Evolutionary conservation across 345 rosid genomes (phyloP).

Genomic region (Populus deltoides): DNA sequence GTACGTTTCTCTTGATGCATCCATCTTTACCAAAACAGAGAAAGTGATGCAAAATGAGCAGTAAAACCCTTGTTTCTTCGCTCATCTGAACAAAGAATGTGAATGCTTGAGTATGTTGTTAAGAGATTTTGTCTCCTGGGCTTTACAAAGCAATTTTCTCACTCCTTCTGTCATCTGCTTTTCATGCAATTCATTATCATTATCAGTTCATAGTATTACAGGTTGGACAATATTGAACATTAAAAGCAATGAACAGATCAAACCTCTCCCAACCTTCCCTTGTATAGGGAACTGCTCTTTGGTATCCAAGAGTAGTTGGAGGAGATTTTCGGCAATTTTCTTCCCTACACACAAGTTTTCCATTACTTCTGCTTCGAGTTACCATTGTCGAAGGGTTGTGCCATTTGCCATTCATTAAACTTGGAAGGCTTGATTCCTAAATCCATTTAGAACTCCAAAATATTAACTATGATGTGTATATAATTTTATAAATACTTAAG

Average conservation of each 20-base stretch:
- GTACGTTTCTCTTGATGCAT: neutral
- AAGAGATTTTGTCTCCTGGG: constrained; percentile 50
- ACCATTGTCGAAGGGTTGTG: constrained; percentile 41
- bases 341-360: constrained; percentile 24
- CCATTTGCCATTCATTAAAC: constrained; percentile 48
- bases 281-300: constrained; percentile 62
- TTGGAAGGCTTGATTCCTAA: constrained; percentile 82
- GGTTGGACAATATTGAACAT: neutral
- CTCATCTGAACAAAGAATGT: constrained; percentile 55
- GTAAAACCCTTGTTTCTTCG: neutral
- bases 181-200: neutral
- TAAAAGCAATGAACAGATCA: neutral
- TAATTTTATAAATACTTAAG: neutral
- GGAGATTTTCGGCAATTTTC: constrained; percentile 43
- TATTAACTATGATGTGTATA: neutral
- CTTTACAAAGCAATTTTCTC: constrained; percentile 49
- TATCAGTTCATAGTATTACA: neutral
- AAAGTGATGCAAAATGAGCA: neutral
- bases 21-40: neutral
- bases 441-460: neutral
- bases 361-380: constrained; percentile 68
- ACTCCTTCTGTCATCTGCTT: constrained; percentile 56
- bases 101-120: constrained; percentile 58
- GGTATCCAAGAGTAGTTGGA: constrained; percentile 32
- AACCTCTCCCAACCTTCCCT: constrained; percentile 60